These are phyloP conservation scores for Coelastrella sp. DNA, from an alignment of 139 green algal genomes.

Conservation along the genomic window DNA sequence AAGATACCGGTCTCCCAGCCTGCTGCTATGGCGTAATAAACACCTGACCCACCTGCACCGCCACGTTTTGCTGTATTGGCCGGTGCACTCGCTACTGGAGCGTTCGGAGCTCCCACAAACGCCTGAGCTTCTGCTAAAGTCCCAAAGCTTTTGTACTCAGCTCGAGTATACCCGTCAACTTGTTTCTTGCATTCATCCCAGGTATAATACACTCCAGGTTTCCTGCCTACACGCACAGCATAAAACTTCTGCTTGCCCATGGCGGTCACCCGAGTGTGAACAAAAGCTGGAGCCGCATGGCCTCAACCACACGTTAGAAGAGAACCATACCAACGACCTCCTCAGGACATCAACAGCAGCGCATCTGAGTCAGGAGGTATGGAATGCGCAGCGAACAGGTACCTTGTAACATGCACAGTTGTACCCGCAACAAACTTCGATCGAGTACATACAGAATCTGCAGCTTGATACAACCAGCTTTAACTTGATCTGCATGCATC, in stretches of 20 bases:
- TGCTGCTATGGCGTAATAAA: conserved; percentile 2
- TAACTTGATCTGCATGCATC: too few relatives aligned
- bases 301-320: too few relatives aligned
- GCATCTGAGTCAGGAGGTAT: too few relatives aligned
- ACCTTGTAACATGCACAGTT: too few relatives aligned
- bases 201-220: neutral
- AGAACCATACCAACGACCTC: too few relatives aligned
- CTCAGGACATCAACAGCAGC: too few relatives aligned
- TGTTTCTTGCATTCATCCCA: neutral
- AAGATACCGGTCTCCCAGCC: conserved; percentile 20
- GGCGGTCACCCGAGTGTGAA: too few relatives aligned
- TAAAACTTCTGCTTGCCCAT: conserved; percentile 6
- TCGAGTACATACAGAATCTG: too few relatives aligned
- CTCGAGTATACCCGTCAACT: neutral
- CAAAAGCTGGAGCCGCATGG: too few relatives aligned
- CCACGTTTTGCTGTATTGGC: neutral
- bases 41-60: neutral
- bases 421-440: too few relatives aligned
- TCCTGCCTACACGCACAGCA: conserved; percentile 17
- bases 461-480: too few relatives aligned
- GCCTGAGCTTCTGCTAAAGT: neutral
- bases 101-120: neutral
- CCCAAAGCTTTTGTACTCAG: conserved; percentile 31
- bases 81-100: neutral
- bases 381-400: too few relatives aligned